Conservation (phyloP, 371 early-diverging fungal genomes). For the Mucor piriformis region DNA sequence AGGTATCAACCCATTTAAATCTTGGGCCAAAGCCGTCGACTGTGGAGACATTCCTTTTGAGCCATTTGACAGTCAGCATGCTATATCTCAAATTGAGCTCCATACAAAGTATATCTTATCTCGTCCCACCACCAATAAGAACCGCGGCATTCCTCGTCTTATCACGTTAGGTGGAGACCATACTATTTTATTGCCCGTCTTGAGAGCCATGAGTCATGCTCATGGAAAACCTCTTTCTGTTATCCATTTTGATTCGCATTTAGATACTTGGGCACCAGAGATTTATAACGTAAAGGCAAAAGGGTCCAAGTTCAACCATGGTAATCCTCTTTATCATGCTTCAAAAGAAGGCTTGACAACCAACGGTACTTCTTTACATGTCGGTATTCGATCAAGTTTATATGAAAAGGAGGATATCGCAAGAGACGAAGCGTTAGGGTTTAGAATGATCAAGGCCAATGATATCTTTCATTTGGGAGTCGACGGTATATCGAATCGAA, state of each 20-base stretch:
- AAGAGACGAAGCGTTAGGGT: slow-evolving; percentile 49
- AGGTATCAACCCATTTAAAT: slow-evolving; percentile 43
- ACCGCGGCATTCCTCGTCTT: slow-evolving; percentile 33
- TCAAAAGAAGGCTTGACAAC: slow-evolving; percentile 51
- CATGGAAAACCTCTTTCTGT: slow-evolving; percentile 47
- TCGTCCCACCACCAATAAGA: slow-evolving; percentile 28
- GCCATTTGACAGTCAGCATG: slow-evolving; percentile 47
- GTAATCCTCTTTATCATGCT: slow-evolving; percentile 54
- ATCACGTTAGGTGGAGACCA: slow-evolving; percentile 53
- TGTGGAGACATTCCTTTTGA: slow-evolving; percentile 58
- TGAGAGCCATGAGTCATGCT: slow-evolving; percentile 41
- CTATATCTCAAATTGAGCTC: slow-evolving; percentile 46
- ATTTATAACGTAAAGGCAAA: slow-evolving; percentile 43
- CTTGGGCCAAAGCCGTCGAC: slow-evolving; percentile 54
- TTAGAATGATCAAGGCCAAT: slow-evolving; percentile 49
- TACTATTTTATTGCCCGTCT: slow-evolving; percentile 46
- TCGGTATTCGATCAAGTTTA: slow-evolving; percentile 51
- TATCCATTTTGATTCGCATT: slow-evolving; percentile 57
- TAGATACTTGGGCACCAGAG: slow-evolving; percentile 54
- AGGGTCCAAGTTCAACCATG: slow-evolving; percentile 42
- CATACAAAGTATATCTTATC: slow-evolving; percentile 40
- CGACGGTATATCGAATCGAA: slow-evolving; percentile 47
- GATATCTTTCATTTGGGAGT: slow-evolving; percentile 53
- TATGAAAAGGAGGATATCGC: slow-evolving; percentile 40
- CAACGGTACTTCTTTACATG: slow-evolving; percentile 55